These are phyloP conservation scores for Cercophora newfieldiana DNA, from an alignment of 495 filamentous ascomycete species.

Conservation along the genomic window DNA sequence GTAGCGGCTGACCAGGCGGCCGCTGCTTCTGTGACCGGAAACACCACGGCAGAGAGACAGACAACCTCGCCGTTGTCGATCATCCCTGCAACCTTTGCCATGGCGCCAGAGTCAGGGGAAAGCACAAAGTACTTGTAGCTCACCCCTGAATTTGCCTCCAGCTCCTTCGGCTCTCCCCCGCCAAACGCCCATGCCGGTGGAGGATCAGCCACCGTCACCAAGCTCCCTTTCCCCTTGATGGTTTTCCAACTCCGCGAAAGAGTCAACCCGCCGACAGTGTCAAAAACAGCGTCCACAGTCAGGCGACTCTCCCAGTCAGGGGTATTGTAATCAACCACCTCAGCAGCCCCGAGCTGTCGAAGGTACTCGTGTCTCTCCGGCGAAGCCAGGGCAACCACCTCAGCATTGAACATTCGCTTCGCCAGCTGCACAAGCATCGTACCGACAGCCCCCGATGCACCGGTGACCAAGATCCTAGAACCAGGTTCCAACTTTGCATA, in stretches of 20 bases:
- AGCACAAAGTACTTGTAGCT: slow-evolving; percentile 53
- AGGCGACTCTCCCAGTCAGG: slow-evolving; percentile 38
- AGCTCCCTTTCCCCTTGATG: slow-evolving; percentile 44
- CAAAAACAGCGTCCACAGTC: slow-evolving; percentile 54
- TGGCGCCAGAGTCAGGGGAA: slow-evolving; percentile 41
- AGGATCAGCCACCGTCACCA: slow-evolving; percentile 53
- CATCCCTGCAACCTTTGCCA: slow-evolving; percentile 46
- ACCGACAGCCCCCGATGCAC: slow-evolving; percentile 55
- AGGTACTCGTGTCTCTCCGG: slow-evolving; percentile 42
- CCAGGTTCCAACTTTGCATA: slow-evolving; percentile 2
- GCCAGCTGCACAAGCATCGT: slow-evolving; percentile 55
- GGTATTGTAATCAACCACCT: slow-evolving; percentile 50
- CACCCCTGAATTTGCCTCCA: slow-evolving; percentile 32
- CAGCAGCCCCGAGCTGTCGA: slow-evolving; percentile 44
- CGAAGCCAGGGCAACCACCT: slow-evolving; percentile 44
- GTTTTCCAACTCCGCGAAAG: slow-evolving; percentile 49
- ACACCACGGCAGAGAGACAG: slow-evolving; percentile 52
- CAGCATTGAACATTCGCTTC: slow-evolving; percentile 35
- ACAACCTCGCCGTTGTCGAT: slow-evolving; percentile 48
- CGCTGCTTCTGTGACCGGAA: slow-evolving; percentile 46
- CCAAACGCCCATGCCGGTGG: slow-evolving; percentile 34
- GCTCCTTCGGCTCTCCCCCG: slow-evolving; percentile 32
- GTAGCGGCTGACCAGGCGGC: slow-evolving; percentile 40
- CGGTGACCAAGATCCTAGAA: slow-evolving; percentile 53
- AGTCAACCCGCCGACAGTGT: slow-evolving; percentile 49